These are phyloP conservation scores for Aureobasidium sp. DNA, from an alignment of 2,329 filamentous ascomycete species.

Conservation along the genomic window DNA sequence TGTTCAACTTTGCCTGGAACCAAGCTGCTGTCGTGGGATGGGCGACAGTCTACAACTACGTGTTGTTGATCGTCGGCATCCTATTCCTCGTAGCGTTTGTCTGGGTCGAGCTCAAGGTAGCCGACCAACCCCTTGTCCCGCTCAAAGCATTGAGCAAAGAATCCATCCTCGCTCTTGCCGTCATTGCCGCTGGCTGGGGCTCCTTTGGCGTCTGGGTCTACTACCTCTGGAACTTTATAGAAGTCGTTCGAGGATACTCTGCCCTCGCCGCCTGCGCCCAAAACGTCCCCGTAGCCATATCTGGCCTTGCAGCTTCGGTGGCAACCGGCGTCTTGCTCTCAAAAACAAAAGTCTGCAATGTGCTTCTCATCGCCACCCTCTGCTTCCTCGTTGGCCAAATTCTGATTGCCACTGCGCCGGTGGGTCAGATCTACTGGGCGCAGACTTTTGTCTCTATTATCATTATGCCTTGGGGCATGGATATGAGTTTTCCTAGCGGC, in stretches of 20 bases:
- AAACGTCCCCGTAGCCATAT: slow-evolving; percentile 37
- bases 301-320: slow-evolving; percentile 38
- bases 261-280: neutral
- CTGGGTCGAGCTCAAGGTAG: slow-evolving; percentile 39
- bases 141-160: slow-evolving; percentile 22
- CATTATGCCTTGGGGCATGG: slow-evolving; percentile 57
- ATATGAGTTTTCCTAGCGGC: slow-evolving; percentile 59
- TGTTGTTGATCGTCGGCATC: slow-evolving; percentile 49
- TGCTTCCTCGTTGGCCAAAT: slow-evolving; percentile 39
- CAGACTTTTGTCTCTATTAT: slow-evolving; percentile 54
- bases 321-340: slow-evolving; percentile 22
- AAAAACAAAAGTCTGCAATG: slow-evolving; percentile 19
- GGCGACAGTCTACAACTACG: slow-evolving; percentile 47
- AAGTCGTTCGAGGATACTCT: neutral
- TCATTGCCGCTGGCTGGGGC: neutral
- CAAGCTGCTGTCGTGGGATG: slow-evolving; percentile 52
- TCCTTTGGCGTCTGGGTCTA: neutral
- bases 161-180: slow-evolving; percentile 20
- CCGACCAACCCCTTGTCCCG: slow-evolving; percentile 37
- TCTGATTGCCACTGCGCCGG: slow-evolving; percentile 41
- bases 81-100: slow-evolving; percentile 49
- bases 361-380: slow-evolving; percentile 28
- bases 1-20: slow-evolving; percentile 65
- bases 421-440: slow-evolving; percentile 56
- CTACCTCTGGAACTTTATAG: slow-evolving; percentile 16